Base-by-base conservation (phyloP, 2,329 filamentous ascomycete species). In the Neophaeococcomyces aloes region DNA sequence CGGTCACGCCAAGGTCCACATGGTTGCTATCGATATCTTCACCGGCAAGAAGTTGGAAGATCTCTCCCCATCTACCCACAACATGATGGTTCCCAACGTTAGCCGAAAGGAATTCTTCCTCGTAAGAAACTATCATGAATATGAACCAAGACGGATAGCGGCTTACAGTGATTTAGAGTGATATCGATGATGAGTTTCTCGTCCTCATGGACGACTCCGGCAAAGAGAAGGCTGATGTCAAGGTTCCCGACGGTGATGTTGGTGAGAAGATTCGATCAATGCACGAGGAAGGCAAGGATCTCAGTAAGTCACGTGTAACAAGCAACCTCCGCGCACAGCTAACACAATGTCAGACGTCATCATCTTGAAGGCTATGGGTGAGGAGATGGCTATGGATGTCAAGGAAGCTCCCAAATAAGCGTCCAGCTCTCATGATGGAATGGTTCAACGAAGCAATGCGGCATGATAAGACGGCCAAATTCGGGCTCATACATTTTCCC, bases 1-100 rank as follows among this genome's bases (percentile, higher is more conserved):
- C 84, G 91, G 91, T 71, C 93, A 98, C 85, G 91, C 91, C 74
- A 98, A 98, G 83, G 91, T 98, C 69, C 89, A 98, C 75, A 75
- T 98, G 61, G 83, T 95, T 64, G 91, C 87, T 66, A 80, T 93
- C 68, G 91, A 98, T 70, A 96, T 98, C 76, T 98, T 98, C 83
- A 98, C 88, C 57, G 78, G 78, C 79, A 98, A 95, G 86, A 98
- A 98, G 82, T 79, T 94, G 57, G 91, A 98, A 77, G 93, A 98
- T 75, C 81, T 98, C 53, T 95, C 82, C 71, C 91, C 91, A 59
- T 98, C 91, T 66, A 98, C 91, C 76, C 78, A 81, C 72, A 81
- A 70, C 62, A 71, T 71, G 68, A 86, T 98, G 63, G 91, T 98
- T 59, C 93, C 93, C 71, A 83, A 91, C 72, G 89, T 96, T 71